These are phyloP conservation scores for Arthrobotrys entomopaga DNA, from an alignment of 2,329 filamentous ascomycete species.

Conservation along the genomic window DNA sequence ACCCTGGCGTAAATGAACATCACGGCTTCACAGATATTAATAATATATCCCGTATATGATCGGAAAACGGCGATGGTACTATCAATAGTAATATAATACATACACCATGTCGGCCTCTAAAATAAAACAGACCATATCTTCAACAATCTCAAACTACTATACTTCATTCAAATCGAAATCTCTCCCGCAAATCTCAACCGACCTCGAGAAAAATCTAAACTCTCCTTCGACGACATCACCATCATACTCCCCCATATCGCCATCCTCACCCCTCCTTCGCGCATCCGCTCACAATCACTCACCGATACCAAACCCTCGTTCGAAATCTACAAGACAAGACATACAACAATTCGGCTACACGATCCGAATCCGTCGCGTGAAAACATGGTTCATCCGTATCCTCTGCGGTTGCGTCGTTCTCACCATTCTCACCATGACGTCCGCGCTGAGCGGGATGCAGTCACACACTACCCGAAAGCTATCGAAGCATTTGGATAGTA, in stretches of 20 bases:
- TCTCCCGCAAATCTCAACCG: conserved; percentile 12
- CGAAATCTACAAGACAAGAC: conserved; percentile 7
- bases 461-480: conserved; percentile 34
- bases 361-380: conserved; percentile 18
- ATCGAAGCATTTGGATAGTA: conserved; percentile 33
- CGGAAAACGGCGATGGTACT: no score
- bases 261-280: conserved; percentile 24
- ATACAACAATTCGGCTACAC: neutral
- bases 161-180: neutral
- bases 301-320: conserved; percentile 12
- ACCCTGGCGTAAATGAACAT: no score
- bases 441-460: conserved; percentile 40
- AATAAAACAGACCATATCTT: neutral
- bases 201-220: conserved; percentile 15
- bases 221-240: conserved; percentile 66
- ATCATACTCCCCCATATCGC: conserved; percentile 70
- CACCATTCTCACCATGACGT: conserved; percentile 29
- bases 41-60: no score
- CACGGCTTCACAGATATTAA: no score
- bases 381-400: conserved; percentile 20
- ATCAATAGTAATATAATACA: no score
- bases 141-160: neutral
- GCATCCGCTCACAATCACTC: neutral
- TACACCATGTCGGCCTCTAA: neutral
- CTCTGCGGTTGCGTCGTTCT: conserved; percentile 34